Evolutionary conservation across 345 rosid genomes (phyloP), one percentile per base, ranked within the genome.

Genomic region (Zanthoxylum bungeanum): DNA sequence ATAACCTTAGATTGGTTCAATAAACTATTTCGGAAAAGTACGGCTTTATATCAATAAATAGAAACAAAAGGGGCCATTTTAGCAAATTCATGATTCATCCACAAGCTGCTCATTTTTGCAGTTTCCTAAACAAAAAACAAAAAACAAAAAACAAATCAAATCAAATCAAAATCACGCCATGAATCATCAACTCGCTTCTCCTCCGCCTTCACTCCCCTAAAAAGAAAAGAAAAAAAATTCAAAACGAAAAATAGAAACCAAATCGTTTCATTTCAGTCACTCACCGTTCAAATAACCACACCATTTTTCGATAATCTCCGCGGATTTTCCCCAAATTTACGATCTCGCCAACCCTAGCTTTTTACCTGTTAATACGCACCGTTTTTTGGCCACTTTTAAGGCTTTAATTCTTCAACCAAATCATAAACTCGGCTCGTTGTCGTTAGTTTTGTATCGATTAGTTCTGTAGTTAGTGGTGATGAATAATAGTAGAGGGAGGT

Each of bases 401-500:
- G 59, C 55, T 34, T 34, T 24, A 16, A 8, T 59, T 56, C 27
- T 10, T 60, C 42, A 10, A 9, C 52, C 36, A 61, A 75, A 70
- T 76, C 78, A 78, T 78, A 70, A 51, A 52, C 44, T 75, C 2
- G 22, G 25, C 16, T 60, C 60, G 42, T 28, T 7, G 4, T 31
- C 11, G 11, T 6, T 12, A 24, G 5, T 7, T 47, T 60, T 60
- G 24, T 31, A 56, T 33, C 69, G 70, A 50, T 61, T 75, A 72
- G 80, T 50, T 68, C 16, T 60, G 58, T 60, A 52, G 83, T 82
- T 75, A 52, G 74, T 61, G 73, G 83, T 56, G 86, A 92, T 88
- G 95, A 88, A 88, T 77, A 88, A 88, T 77, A 88, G 76, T 81
- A 87, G 98, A 88, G 93, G 87, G 69, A 84, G 95, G 66, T 89